These are phyloP conservation scores for Zalerion maritima DNA, from an alignment of 495 filamentous ascomycete species.

Conservation along the genomic window DNA sequence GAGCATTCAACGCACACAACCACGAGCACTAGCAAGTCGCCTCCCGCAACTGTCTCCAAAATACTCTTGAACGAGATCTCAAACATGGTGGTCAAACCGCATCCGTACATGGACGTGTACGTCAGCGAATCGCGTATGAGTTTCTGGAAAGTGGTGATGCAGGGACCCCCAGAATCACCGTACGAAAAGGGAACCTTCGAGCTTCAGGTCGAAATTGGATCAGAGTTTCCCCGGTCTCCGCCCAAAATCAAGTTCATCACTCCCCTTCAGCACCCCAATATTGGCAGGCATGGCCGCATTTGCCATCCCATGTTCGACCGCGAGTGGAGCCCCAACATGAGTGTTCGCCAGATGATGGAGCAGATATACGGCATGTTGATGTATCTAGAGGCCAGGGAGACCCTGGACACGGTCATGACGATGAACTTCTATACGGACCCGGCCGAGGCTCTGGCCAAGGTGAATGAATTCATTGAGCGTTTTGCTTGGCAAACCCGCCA, in stretches of 20 bases:
- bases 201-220: conserved; percentile 21
- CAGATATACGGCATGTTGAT: conserved; percentile 15
- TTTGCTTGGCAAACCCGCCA: no score
- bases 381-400: conserved; percentile 13
- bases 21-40: no score
- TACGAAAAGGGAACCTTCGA: conserved; percentile 13
- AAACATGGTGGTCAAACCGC: conserved; percentile 10
- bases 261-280: conserved; percentile 66
- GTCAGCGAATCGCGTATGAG: conserved; percentile 15
- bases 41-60: no score
- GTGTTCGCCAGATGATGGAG: conserved; percentile 9
- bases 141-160: conserved; percentile 20
- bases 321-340: conserved; percentile 1
- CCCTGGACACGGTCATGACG: conserved; percentile 16
- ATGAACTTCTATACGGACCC: conserved; percentile 19
- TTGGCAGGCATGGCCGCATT: conserved; percentile 56
- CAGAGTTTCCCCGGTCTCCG: conserved; percentile 63
- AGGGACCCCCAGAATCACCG: conserved; percentile 12
- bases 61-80: conserved; percentile 12
- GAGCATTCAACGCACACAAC: no score
- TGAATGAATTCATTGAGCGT: conserved; percentile 9
- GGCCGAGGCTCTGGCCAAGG: conserved; percentile 13
- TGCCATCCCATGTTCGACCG: conserved; percentile 25
- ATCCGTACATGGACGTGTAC: conserved; percentile 15
- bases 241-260: conserved; percentile 63